Conservation (phyloP, 371 early-diverging fungal species). For the Mortierella sp. region DNA sequence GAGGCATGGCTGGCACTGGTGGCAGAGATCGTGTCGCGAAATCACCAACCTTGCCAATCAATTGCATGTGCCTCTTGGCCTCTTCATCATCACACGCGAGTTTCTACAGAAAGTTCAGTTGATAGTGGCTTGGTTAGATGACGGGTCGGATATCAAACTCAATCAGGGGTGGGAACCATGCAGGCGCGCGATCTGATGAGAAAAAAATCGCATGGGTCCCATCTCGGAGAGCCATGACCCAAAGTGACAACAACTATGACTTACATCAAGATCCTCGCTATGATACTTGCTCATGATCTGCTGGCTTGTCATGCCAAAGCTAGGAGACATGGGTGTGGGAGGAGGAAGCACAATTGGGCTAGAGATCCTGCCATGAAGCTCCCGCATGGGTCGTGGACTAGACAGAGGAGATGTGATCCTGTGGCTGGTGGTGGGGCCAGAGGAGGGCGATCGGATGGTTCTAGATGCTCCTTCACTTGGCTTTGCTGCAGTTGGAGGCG, state of each 20-base stretch:
- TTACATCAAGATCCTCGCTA: slow-evolving; percentile 43
- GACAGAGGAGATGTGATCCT: slow-evolving; percentile 22
- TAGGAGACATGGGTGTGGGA: slow-evolving; percentile 22
- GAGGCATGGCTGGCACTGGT: slow-evolving; percentile 40
- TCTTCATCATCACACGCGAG: slow-evolving; percentile 44
- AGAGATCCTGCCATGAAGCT: slow-evolving; percentile 33
- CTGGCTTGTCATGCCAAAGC: slow-evolving; percentile 38
- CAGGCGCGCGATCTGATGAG: neutral
- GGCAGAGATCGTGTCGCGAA: slow-evolving; percentile 36
- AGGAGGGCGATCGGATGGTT: neutral
- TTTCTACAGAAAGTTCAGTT: slow-evolving; percentile 15
- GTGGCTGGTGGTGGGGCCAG: too few relatives aligned
- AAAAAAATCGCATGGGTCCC: slow-evolving; percentile 15
- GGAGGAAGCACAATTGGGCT: slow-evolving; percentile 42
- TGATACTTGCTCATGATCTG: slow-evolving; percentile 19
- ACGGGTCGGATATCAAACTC: slow-evolving; percentile 1
- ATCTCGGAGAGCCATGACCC: neutral
- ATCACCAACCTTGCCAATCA: slow-evolving; percentile 36
- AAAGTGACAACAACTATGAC: neutral
- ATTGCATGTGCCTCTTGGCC: slow-evolving; percentile 19
- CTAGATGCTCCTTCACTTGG: too few relatives aligned
- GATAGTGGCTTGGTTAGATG: neutral
- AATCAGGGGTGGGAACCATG: neutral
- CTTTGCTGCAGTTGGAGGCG: neutral
- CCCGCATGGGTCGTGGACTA: slow-evolving; percentile 19